phyloP scores from a whole-genome alignment of 371 early-diverging fungal species.

The Lichtheimia ornata region DNA sequence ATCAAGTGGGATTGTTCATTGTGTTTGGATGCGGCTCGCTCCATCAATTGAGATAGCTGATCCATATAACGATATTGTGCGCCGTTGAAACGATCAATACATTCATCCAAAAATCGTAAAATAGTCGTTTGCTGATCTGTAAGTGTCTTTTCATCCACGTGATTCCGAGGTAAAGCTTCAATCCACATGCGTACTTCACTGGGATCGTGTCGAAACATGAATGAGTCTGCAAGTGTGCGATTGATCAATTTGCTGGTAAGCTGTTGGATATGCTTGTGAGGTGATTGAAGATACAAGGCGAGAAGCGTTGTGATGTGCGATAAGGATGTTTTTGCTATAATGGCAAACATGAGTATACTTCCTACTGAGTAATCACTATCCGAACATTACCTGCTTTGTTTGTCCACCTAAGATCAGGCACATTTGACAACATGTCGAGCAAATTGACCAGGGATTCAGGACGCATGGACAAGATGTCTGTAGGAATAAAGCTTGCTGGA shows the following conservation, averaged over 20 bases:
- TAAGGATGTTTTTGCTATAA: conserved; percentile 44
- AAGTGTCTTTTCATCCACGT: conserved; percentile 5
- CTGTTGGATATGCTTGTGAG: conserved; percentile 48
- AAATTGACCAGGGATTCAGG: conserved; percentile 61
- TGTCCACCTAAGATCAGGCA: conserved; percentile 73
- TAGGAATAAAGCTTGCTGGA: conserved; percentile 73
- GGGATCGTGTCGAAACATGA: conserved; percentile 66
- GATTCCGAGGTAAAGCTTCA: conserved; percentile 50
- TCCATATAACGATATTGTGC: conserved; percentile 70
- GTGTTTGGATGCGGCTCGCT: conserved; percentile 5
- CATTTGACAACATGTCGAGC: conserved; percentile 58
- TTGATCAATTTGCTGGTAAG: conserved; percentile 52
- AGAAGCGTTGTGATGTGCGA: conserved; percentile 65
- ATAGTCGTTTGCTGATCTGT: conserved; percentile 41
- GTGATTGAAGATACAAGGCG: conserved; percentile 56
- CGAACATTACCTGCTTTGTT: conserved; percentile 46
- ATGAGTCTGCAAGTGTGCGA: conserved; percentile 58
- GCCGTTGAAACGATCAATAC: conserved; percentile 55
- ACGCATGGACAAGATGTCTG: conserved; percentile 57
- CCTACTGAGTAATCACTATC: not conserved
- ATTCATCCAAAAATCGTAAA: conserved; percentile 69
- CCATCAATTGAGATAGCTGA: conserved; percentile 33
- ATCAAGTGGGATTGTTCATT: conserved; percentile 6
- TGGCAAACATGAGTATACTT: not conserved
- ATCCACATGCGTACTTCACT: conserved; percentile 68